Base-by-base conservation (phyloP, 2,329 filamentous ascomycete species). In the Waltergamsia citrina region DNA sequence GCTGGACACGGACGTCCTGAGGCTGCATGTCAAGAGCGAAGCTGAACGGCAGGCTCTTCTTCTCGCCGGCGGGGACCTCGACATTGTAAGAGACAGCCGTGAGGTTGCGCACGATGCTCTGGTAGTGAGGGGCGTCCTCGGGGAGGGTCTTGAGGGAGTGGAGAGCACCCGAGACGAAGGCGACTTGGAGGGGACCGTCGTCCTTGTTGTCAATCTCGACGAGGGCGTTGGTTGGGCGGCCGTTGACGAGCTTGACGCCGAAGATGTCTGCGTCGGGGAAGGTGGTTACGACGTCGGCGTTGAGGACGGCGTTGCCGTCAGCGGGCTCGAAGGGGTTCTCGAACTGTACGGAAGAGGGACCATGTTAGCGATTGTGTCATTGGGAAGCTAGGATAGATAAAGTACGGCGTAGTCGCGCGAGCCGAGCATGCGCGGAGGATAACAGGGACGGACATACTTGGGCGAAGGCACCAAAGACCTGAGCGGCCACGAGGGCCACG, bases 231-330 rank as follows among this genome's bases (percentile, higher is more conserved):
- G 87, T 94, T 27, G 86, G 77, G 44, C 81, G 80, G 52, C 87
- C 86, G 57, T 98, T 98, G 68, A 96, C 75, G 47, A 96, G 78
- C 74, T 94, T 94, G 48, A 96, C 78, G 50, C 90, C 92, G 48
- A 95, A 92, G 60, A 94, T 80, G 66, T 93, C 85, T 65, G 79
- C 57, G 53, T 81, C 67, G 61, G 74, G 63, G 66, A 78, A 74
- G 56, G 67, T 68, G 39, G 80, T 71, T 44, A 71, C 69, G 47
- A 81, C 62, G 35, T 78, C 73, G 56, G 83, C 78, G 42, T 77
- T 74, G 49, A 82, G 57, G 38, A 37, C 43, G 37, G 43, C 45
- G 25, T 40, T 24, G 32, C 42, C 38, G 33, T 46, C 45, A 31
- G 39, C 43, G n/a, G n/a, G n/a, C n/a, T n/a, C n/a, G n/a, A n/a